Evolutionary conservation across 176 grass and related monocot species (phyloP).

Genomic region (Secale cereale): DNA sequence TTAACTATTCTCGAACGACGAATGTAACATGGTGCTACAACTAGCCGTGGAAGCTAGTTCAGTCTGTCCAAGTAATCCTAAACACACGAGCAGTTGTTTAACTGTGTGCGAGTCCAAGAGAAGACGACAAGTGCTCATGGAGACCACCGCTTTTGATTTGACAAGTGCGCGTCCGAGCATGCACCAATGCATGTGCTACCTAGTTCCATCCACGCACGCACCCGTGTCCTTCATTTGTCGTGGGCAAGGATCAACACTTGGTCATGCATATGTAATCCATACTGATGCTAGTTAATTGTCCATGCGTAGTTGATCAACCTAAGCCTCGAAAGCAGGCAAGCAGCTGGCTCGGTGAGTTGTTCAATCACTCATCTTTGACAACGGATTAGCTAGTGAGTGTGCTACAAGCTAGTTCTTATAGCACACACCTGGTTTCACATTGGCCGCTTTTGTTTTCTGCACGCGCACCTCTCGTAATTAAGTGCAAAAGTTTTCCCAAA

Average conservation of each 20-base stretch:
- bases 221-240: no score
- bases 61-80: neutral
- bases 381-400: no score
- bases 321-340: neutral
- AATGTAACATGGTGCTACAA: neutral
- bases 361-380: neutral
- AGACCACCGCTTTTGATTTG: no score
- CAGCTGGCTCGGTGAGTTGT: neutral
- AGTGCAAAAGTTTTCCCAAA: neutral
- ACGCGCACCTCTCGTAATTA: neutral
- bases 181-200: no score
- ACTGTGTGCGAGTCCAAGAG: neutral
- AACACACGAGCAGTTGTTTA: neutral
- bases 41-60: neutral
- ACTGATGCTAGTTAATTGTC: no score
- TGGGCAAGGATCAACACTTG: no score
- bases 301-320: neutral
- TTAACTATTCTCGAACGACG: neutral
- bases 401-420: no score
- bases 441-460: neutral
- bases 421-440: slow-evolving; percentile 20
- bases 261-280: no score
- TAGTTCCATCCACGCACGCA: no score
- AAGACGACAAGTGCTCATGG: slow-evolving; percentile 23
- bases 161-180: no score